Conservation (phyloP, 257 asterid genomes). For the Solanum clarkiae region DNA sequence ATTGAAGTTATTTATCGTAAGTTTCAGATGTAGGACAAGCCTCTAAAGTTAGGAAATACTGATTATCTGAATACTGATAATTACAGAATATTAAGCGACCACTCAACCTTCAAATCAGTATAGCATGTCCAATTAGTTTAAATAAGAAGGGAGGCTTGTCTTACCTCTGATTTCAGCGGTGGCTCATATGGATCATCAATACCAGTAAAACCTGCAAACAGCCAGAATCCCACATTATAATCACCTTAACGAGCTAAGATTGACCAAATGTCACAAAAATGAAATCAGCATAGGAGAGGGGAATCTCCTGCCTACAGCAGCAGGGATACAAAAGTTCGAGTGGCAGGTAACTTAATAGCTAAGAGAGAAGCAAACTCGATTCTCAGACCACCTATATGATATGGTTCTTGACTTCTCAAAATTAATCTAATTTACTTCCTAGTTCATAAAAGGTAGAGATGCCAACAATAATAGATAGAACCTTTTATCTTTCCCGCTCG, state of each 20-base stretch:
- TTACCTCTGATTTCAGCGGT: constrained; percentile 81
- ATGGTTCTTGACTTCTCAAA: neutral
- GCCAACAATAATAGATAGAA: constrained; percentile 4
- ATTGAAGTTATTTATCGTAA: neutral
- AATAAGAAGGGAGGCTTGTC: neutral
- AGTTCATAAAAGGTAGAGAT: neutral
- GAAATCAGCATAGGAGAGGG: neutral
- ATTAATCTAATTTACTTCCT: neutral
- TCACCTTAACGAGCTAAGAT: neutral
- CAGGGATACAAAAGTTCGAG: neutral
- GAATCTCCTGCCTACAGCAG: neutral
- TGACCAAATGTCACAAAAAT: neutral
- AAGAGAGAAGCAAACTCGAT: neutral
- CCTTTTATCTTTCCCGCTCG: constrained; percentile 97
- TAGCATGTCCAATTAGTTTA: neutral
- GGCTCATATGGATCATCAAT: constrained; percentile 95
- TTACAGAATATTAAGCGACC: neutral
- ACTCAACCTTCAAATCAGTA: neutral
- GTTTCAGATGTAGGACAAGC: neutral
- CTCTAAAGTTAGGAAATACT: neutral
- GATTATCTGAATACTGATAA: neutral
- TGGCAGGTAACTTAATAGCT: neutral
- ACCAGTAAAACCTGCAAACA: constrained; percentile 80
- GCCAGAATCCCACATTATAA: neutral
- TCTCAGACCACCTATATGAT: neutral